Evolutionary conservation across 805 yeast genomes (phyloP).

Genomic region (Ogataea trehaloabstinens): DNA sequence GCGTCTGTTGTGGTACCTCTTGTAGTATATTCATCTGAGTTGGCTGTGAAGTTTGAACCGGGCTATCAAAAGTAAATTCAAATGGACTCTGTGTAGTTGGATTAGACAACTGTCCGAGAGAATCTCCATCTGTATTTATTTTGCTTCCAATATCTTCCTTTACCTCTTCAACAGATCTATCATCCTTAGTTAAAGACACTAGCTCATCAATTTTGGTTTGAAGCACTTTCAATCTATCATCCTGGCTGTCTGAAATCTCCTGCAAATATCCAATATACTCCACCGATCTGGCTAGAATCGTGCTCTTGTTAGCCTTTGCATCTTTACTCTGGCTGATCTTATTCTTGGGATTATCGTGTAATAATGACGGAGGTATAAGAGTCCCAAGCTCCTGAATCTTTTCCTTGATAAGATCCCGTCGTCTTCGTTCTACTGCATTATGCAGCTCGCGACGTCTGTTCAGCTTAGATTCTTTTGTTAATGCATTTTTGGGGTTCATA

Average conservation of each 20-base stretch:
- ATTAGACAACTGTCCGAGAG: conserved; percentile 1
- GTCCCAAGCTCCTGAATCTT: conserved; percentile 80
- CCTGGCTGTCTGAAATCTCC: conserved; percentile 58
- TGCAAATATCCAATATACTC: conserved; percentile 72
- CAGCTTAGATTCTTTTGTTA: conserved; percentile 66
- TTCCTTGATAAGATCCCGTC: conserved; percentile 88
- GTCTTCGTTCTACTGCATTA: conserved; percentile 89
- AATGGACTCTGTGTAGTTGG: conserved; percentile 8
- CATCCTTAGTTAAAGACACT: conserved; percentile 1
- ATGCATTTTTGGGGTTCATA: conserved; percentile 32
- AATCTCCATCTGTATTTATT: neutral
- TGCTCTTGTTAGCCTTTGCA: conserved; percentile 78
- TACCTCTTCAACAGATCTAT: too few relatives aligned
- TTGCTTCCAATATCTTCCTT: neutral
- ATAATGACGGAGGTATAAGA: conserved; percentile 73
- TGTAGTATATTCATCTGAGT: neutral
- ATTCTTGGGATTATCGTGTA: conserved; percentile 38
- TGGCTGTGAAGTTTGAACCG: conserved; percentile 3
- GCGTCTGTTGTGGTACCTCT: neutral
- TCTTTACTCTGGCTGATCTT: conserved; percentile 45
- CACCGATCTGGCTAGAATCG: conserved; percentile 72
- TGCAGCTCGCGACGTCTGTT: conserved; percentile 84
- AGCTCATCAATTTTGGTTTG: conserved; percentile 34
- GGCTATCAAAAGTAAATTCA: conserved; percentile 15
- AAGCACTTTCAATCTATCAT: conserved; percentile 42